Conservation (phyloP, 768 basidiomycete genomes). For the Exidia glandulosa region DNA sequence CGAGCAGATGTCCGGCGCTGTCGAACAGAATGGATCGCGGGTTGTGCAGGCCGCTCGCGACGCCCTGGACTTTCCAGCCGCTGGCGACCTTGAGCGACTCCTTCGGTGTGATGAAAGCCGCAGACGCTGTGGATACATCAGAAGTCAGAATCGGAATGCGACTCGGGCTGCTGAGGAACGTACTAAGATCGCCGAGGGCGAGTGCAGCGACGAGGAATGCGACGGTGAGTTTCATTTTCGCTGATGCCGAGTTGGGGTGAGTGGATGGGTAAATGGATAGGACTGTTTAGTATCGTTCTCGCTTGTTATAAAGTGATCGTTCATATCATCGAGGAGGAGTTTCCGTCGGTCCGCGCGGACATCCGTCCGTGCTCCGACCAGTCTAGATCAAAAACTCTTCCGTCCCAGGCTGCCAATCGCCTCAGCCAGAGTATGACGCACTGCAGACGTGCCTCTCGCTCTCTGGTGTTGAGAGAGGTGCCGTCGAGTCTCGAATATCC, state of each 20-base stretch:
- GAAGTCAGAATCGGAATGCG: not conserved
- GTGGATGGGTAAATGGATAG: not conserved
- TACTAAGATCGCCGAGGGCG: not conserved
- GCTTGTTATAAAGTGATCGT: too few species aligned
- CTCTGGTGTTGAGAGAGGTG: too few species aligned
- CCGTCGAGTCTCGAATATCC: too few species aligned
- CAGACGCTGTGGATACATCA: not conserved
- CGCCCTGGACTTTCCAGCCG: not conserved
- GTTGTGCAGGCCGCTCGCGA: conserved; percentile 16
- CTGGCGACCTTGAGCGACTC: not conserved
- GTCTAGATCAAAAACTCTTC: too few species aligned
- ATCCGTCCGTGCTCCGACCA: too few species aligned
- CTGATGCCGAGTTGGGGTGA: not conserved
- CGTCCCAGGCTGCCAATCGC: too few species aligned
- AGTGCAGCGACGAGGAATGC: not conserved
- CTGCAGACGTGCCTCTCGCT: too few species aligned
- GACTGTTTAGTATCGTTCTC: too few species aligned
- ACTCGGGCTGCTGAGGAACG: not conserved
- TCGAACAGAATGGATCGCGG: conserved; percentile 35
- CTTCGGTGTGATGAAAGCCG: not conserved
- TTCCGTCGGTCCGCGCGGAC: too few species aligned
- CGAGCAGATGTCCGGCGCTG: conserved; percentile 25
- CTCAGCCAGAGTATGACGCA: too few species aligned
- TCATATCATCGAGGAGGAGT: too few species aligned
- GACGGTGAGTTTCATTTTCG: not conserved